Evolutionary conservation across 345 rosid genomes (phyloP).

Genomic region (Populus alba): DNA sequence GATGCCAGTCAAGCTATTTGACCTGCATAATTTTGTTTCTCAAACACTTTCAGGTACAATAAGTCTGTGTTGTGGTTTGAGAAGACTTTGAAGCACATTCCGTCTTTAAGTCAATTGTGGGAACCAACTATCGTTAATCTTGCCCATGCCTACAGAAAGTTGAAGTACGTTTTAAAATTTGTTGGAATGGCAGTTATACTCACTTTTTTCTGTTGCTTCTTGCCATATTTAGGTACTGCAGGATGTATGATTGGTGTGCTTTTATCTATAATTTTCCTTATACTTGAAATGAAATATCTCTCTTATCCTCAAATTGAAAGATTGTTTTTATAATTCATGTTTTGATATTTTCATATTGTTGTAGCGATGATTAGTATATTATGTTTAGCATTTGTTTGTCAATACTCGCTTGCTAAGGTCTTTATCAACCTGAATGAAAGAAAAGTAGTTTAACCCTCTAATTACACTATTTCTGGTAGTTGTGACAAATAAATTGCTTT

Average conservation of each 20-base stretch:
- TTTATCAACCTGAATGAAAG: neutral
- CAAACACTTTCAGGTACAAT: constrained; percentile 62
- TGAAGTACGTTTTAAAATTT: constrained; percentile 47
- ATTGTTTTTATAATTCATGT: neutral
- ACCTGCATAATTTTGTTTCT: constrained; percentile 6
- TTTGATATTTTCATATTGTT: neutral
- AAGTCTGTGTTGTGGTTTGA: constrained; percentile 86
- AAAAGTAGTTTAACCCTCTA: neutral
- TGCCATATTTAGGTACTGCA: neutral
- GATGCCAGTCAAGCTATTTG: constrained; percentile 1
- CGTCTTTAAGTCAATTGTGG: constrained; percentile 76
- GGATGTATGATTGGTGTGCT: neutral
- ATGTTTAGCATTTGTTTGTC: neutral
- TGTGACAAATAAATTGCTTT: neutral
- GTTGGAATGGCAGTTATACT: constrained; percentile 2
- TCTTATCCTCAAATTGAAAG: neutral
- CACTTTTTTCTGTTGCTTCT: constrained; percentile 9
- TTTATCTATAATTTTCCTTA: neutral
- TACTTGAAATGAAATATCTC: neutral
- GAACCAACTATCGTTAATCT: constrained; percentile 89
- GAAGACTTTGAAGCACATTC: constrained; percentile 78
- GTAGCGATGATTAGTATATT: neutral
- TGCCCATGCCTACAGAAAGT: constrained; percentile 82
- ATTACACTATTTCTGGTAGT: neutral
- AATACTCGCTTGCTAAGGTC: neutral